Evolutionary conservation across 1,139 yeast genomes (phyloP).

Genomic region (Meyerozyma carpophila): DNA sequence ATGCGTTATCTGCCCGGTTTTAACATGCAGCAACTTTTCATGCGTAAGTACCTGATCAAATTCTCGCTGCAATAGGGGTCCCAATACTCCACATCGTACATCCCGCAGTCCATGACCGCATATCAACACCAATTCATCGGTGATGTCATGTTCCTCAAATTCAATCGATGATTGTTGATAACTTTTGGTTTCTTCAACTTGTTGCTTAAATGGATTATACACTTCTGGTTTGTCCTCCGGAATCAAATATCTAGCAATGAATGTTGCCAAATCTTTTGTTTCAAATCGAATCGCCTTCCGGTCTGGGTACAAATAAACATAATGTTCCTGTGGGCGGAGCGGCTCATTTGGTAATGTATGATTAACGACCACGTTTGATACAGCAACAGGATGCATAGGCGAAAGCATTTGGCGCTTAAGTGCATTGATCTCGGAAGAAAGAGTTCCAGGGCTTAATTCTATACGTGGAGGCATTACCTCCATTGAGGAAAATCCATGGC

Average conservation of each 20-base stretch:
- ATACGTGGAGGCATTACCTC: slow-evolving; percentile 54
- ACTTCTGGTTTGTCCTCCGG: slow-evolving; percentile 21
- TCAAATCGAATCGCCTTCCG: slow-evolving; percentile 33
- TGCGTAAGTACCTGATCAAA: slow-evolving; percentile 36
- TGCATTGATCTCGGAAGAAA: slow-evolving; percentile 28
- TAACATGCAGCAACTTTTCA: slow-evolving; percentile 21
- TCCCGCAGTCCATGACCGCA: slow-evolving; percentile 69
- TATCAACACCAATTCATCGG: slow-evolving; percentile 36
- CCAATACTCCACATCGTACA: slow-evolving; percentile 59
- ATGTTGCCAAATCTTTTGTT: slow-evolving; percentile 25
- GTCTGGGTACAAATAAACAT: slow-evolving; percentile 54
- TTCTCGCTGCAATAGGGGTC: slow-evolving; percentile 51
- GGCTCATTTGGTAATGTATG: neutral
- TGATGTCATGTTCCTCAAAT: slow-evolving; percentile 17
- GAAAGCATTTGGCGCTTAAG: slow-evolving; percentile 26
- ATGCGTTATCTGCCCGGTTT: slow-evolving; percentile 60
- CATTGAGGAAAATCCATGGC: slow-evolving; percentile 27
- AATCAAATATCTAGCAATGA: slow-evolving; percentile 37
- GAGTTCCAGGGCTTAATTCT: slow-evolving; percentile 41
- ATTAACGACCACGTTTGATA: slow-evolving; percentile 33
- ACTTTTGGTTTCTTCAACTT: neutral
- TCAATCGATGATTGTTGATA: slow-evolving; percentile 1
- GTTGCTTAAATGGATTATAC: slow-evolving; percentile 28
- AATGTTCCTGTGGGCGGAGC: slow-evolving; percentile 12
- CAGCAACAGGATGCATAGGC: slow-evolving; percentile 46